These are phyloP conservation scores for Pharnaceum exiguum DNA, from an alignment of 148 eudicot genomes.

Conservation along the genomic window DNA sequence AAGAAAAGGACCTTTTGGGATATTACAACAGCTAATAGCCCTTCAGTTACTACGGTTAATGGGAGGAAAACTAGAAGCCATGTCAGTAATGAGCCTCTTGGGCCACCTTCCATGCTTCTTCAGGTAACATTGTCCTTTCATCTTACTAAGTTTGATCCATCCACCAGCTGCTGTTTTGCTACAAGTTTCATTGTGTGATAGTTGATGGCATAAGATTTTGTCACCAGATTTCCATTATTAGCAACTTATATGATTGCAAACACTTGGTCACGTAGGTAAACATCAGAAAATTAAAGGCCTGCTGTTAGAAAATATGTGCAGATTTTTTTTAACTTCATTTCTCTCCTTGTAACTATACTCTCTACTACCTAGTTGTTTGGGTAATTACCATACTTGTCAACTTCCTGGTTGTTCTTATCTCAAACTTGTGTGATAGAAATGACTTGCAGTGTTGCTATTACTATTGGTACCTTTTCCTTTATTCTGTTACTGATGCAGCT, in stretches of 20 bases:
- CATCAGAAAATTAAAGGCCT: too few relatives aligned
- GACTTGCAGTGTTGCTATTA: not conserved
- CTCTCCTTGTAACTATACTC: too few relatives aligned
- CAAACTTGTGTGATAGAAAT: not conserved
- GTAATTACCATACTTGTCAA: too few relatives aligned
- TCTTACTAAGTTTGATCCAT: not conserved
- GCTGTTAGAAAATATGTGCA: too few relatives aligned
- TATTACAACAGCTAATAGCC: constrained; percentile 82
- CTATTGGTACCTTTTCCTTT: constrained; percentile 15
- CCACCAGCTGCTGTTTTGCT: not conserved
- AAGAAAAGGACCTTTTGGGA: constrained; percentile 90
- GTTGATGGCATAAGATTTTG: too few relatives aligned
- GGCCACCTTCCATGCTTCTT: constrained; percentile 80
- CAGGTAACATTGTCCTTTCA: constrained; percentile 42
- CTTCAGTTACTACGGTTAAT: constrained; percentile 50
- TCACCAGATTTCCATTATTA: too few relatives aligned
- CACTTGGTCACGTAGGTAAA: too few relatives aligned
- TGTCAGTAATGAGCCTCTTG: constrained; percentile 33
- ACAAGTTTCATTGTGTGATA: not conserved
- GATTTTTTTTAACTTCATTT: too few relatives aligned
- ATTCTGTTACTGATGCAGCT: constrained; percentile 49
- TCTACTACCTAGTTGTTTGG: too few relatives aligned
- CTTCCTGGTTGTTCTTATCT: not conserved
- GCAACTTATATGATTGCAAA: too few relatives aligned
- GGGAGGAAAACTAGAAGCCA: constrained; percentile 79